Evolutionary conservation across 2,329 filamentous ascomycete genomes (phyloP).

Genomic region (Fusarium sp.): DNA sequence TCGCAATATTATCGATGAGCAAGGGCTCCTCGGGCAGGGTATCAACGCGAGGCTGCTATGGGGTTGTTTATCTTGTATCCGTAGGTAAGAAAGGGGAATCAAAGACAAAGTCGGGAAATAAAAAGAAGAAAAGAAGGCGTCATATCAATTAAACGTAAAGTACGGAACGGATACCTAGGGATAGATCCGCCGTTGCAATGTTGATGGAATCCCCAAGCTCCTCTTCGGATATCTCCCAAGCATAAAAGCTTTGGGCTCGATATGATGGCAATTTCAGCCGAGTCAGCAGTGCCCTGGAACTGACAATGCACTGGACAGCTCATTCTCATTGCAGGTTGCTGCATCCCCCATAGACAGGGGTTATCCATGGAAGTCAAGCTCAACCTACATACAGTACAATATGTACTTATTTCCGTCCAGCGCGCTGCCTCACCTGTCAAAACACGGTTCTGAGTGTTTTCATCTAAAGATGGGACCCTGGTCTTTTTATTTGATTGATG

Average conservation of each 20-base stretch:
- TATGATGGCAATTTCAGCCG: constrained; percentile 38
- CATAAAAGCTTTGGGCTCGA: constrained; percentile 24
- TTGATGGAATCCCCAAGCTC: constrained; percentile 29
- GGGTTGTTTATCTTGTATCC: neutral
- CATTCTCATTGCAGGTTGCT: constrained; percentile 22
- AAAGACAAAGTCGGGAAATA: constrained; percentile 14
- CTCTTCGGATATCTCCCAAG: constrained; percentile 19
- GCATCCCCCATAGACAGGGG: constrained; percentile 32
- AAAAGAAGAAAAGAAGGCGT: constrained; percentile 8
- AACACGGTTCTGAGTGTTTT: constrained; percentile 7
- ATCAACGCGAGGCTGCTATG: constrained; percentile 32
- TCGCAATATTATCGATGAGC: constrained; percentile 38
- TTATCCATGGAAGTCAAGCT: constrained; percentile 25
- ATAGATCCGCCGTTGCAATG: constrained; percentile 30
- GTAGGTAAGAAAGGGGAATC: constrained; percentile 9
- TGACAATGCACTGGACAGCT: constrained; percentile 30
- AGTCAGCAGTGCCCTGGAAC: constrained; percentile 16
- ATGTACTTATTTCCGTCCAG: constrained; percentile 13
- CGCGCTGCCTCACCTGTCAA: constrained; percentile 24
- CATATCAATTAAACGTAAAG: constrained; percentile 5
- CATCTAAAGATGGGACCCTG: constrained; percentile 15
- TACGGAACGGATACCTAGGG: constrained; percentile 16
- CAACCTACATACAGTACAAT: neutral
- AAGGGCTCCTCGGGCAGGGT: constrained; percentile 27
- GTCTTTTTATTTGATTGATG: constrained; percentile 3